Percentiles rank a stretch among this genome's conserved stretches.
phyloP scores from a whole-genome alignment of 139 green algal species.

The Pycnococcus provasolii region DNA sequence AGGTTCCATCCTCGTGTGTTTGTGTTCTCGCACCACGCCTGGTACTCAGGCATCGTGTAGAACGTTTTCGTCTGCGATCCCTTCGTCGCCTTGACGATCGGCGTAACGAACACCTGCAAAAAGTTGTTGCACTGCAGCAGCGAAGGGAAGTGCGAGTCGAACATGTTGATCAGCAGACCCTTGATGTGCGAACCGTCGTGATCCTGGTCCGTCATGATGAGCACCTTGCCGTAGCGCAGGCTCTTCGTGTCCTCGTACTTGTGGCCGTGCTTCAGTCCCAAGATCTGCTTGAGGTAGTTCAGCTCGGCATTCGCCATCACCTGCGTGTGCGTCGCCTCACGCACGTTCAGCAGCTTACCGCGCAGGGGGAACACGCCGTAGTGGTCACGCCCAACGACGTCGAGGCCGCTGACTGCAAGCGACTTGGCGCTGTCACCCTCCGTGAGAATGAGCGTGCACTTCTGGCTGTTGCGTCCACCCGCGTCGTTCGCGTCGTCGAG shows the following conservation, averaged over 20 bases:
- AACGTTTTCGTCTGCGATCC: slow-evolving; percentile 62
- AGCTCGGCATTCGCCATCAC: slow-evolving; percentile 95
- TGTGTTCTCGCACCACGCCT: slow-evolving; percentile 73
- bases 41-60: slow-evolving; percentile 98
- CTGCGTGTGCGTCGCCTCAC: slow-evolving; percentile 76
- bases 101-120: slow-evolving; percentile 96
- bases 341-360: slow-evolving; percentile 98
- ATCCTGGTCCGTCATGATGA: slow-evolving; percentile 99
- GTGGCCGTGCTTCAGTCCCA: slow-evolving; percentile 94
- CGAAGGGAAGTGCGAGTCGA: slow-evolving; percentile 93
- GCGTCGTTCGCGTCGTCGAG: slow-evolving; percentile 97
- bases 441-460: slow-evolving; percentile 99
- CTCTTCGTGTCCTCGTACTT: slow-evolving; percentile 76
- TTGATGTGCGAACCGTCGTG: slow-evolving; percentile 98
- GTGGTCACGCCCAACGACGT: slow-evolving; percentile 83
- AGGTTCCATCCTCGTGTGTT: slow-evolving; percentile 85
- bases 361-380: slow-evolving; percentile 96
- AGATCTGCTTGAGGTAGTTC: slow-evolving; percentile 97
- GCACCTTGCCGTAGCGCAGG: slow-evolving; percentile 94
- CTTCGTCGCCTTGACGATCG: slow-evolving; percentile 93
- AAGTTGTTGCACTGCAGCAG: slow-evolving; percentile 88
- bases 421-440: slow-evolving; percentile 97
- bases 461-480: slow-evolving; percentile 60
- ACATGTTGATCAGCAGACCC: slow-evolving; percentile 99
- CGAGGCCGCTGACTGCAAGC: slow-evolving; percentile 84